Conservation (phyloP, 208 protist species). For the Trypanosoma conorhini region DNA sequence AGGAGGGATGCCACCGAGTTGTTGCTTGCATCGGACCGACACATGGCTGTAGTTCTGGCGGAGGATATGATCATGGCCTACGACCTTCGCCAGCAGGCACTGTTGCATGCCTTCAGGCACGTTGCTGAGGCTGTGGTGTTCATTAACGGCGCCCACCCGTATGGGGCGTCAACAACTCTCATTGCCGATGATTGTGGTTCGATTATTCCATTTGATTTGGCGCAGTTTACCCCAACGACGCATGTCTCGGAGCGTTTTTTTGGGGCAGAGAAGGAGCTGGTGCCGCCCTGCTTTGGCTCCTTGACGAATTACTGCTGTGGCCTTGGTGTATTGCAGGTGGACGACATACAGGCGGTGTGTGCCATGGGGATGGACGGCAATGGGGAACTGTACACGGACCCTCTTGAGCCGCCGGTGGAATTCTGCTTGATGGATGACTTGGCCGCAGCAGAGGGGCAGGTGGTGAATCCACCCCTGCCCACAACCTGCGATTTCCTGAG, state of each 20-base stretch:
- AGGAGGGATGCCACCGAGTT: constrained; percentile 49
- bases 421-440: constrained; percentile 35
- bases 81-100: constrained; percentile 40
- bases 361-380: constrained; percentile 68
- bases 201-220: constrained; percentile 45
- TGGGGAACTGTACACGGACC: constrained; percentile 42
- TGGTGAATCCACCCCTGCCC: constrained; percentile 78
- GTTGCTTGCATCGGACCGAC: constrained; percentile 37
- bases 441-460: constrained; percentile 20
- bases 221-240: constrained; percentile 14
- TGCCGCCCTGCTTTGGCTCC: constrained; percentile 35
- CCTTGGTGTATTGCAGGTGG: constrained; percentile 35
- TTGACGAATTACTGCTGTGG: constrained; percentile 53
- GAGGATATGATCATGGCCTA: constrained; percentile 40
- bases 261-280: constrained; percentile 24
- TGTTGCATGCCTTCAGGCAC: constrained; percentile 37
- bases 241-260: constrained; percentile 43
- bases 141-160: constrained; percentile 24
- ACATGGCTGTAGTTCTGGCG: constrained; percentile 50
- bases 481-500: constrained; percentile 45
- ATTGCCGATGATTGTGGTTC: constrained; percentile 68
- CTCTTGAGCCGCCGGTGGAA: constrained; percentile 1
- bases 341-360: constrained; percentile 32
- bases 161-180: constrained; percentile 26
- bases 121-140: constrained; percentile 43